Conservation (phyloP, 805 yeast genomes). For the Debaryomyces prosopidis region DNA sequence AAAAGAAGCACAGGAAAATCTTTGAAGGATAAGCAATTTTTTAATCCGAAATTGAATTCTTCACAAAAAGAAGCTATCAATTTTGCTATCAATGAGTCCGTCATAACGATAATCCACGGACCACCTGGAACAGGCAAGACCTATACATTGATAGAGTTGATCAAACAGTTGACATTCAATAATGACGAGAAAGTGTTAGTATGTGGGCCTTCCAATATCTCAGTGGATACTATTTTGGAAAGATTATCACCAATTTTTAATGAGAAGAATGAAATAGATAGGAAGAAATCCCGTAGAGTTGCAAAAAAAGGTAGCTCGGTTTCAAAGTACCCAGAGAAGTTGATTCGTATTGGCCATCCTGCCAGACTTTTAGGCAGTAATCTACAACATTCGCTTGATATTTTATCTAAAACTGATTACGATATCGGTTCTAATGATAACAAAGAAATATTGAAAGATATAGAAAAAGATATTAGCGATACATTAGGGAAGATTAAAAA, state of each 20-base stretch:
- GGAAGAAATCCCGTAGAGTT: slow-evolving; percentile 23
- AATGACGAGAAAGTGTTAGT: slow-evolving; percentile 61
- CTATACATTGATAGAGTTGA: slow-evolving; percentile 77
- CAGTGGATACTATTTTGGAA: slow-evolving; percentile 89
- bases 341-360: slow-evolving; percentile 93
- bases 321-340: slow-evolving; percentile 24
- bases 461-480: slow-evolving; percentile 67
- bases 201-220: slow-evolving; percentile 92
- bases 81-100: slow-evolving; percentile 58
- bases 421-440: slow-evolving; percentile 38
- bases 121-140: slow-evolving; percentile 88
- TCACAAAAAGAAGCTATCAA: slow-evolving; percentile 76
- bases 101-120: slow-evolving; percentile 66
- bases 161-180: slow-evolving; percentile 62
- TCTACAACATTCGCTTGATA: slow-evolving; percentile 72
- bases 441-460: slow-evolving; percentile 58
- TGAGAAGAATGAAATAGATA: slow-evolving; percentile 6
- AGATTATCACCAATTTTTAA: slow-evolving; percentile 48
- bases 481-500: slow-evolving; percentile 59
- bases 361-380: slow-evolving; percentile 71
- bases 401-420: slow-evolving; percentile 58
- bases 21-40: slow-evolving; percentile 23
- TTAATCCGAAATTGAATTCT: slow-evolving; percentile 51
- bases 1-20: slow-evolving; percentile 1
- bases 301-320: slow-evolving; percentile 32